phyloP scores from a whole-genome alignment of 2,329 filamentous ascomycete genomes.

The Colletotrichum lindemuthianum region DNA sequence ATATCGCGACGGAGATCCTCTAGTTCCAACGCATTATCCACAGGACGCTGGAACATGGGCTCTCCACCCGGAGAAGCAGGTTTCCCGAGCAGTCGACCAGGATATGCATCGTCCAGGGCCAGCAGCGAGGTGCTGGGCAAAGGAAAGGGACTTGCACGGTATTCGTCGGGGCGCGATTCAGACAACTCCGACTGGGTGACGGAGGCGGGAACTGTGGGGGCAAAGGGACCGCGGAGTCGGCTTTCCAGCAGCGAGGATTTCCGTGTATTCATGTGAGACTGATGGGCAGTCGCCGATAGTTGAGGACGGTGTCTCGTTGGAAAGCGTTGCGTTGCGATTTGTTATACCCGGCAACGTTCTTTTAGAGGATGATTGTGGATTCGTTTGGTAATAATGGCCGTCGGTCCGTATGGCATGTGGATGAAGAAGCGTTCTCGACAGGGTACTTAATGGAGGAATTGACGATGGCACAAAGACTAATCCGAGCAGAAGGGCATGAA shows the following conservation, averaged over 20 bases:
- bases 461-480: constrained; percentile 26
- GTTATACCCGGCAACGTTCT: constrained; percentile 27
- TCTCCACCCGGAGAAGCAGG: constrained; percentile 17
- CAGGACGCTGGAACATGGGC: constrained; percentile 29
- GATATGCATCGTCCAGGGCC: constrained; percentile 25
- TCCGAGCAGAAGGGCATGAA: constrained; percentile 13
- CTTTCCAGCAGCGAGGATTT: constrained; percentile 31
- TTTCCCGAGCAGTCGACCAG: constrained; percentile 13
- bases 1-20: constrained; percentile 29
- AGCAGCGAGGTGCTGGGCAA: constrained; percentile 33
- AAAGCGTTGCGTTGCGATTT: constrained; percentile 36
- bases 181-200: constrained; percentile 36
- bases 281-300: neutral
- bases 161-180: constrained; percentile 28
- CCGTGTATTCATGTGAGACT: constrained; percentile 34
- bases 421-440: neutral
- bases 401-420: neutral
- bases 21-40: constrained; percentile 24
- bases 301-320: neutral
- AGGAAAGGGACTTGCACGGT: constrained; percentile 26
- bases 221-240: constrained; percentile 21
- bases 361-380: neutral
- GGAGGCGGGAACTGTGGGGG: constrained; percentile 29
- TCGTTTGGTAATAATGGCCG: neutral
- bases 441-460: constrained; percentile 33